Conservation (phyloP, 1,284 basidiomycete species). For the Mycena sp. region DNA sequence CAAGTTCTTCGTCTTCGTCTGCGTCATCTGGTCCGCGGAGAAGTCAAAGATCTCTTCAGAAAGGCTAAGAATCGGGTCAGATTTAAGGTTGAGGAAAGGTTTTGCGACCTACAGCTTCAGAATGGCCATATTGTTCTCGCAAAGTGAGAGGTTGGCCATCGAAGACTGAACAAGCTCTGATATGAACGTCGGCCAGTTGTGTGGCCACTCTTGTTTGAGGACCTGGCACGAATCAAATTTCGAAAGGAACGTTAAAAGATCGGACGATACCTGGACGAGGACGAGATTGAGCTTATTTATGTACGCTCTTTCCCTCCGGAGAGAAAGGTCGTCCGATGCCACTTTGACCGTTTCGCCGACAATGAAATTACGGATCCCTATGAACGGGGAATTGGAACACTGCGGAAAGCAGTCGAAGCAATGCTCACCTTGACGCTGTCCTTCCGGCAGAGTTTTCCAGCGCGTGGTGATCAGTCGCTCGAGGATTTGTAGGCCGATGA, state of each 20-base stretch:
- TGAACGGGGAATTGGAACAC: neutral
- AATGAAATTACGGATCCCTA: slow-evolving; percentile 97
- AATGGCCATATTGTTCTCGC: slow-evolving; percentile 99
- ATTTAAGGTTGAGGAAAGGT: neutral
- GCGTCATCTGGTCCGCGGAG: slow-evolving; percentile 98
- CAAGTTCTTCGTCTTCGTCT: slow-evolving; percentile 95
- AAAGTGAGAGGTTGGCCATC: slow-evolving; percentile 94
- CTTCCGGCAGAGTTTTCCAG: slow-evolving; percentile 96
- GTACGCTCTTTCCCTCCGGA: slow-evolving; percentile 94
- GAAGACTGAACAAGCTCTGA: slow-evolving; percentile 98
- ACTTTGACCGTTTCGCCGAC: slow-evolving; percentile 94
- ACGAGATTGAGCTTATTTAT: slow-evolving; percentile 98
- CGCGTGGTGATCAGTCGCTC: slow-evolving; percentile 94
- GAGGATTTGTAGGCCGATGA: slow-evolving; percentile 93
- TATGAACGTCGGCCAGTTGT: slow-evolving; percentile 99
- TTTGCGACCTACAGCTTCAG: slow-evolving; percentile 68
- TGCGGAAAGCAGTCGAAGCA: neutral
- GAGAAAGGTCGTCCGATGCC: slow-evolving; percentile 86
- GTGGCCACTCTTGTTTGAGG: slow-evolving; percentile 99
- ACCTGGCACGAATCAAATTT: slow-evolving; percentile 66
- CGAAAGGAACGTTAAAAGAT: neutral
- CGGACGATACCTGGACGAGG: slow-evolving; percentile 81
- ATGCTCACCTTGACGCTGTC: slow-evolving; percentile 84
- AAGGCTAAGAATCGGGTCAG: slow-evolving; percentile 46
- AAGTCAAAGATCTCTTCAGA: slow-evolving; percentile 99